Conservation (phyloP, 2,329 filamentous ascomycete species). For the Colletotrichum nymphaeae region DNA sequence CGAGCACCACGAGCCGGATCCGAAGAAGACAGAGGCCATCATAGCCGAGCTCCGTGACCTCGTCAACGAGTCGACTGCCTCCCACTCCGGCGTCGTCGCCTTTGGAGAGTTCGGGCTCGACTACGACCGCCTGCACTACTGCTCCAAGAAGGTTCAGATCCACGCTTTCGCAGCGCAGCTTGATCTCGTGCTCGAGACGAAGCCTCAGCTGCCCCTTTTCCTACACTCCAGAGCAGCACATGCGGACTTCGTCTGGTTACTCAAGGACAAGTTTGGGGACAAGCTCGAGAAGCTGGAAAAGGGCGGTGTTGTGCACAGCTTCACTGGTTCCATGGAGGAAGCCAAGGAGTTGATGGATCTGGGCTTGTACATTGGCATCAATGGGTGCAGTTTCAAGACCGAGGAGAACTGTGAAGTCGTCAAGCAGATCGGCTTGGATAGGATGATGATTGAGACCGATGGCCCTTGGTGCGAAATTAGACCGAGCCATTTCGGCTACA, state of each 20-base stretch:
- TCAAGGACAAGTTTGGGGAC: slow-evolving; percentile 69
- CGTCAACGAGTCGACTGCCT: slow-evolving; percentile 66
- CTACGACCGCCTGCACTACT: slow-evolving; percentile 91
- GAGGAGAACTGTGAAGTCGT: slow-evolving; percentile 90
- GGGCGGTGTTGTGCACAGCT: slow-evolving; percentile 91
- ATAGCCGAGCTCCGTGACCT: slow-evolving; percentile 73
- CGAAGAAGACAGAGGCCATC: slow-evolving; percentile 57
- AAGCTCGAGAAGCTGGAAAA: slow-evolving; percentile 75
- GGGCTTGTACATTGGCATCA: slow-evolving; percentile 92
- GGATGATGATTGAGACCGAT: slow-evolving; percentile 95
- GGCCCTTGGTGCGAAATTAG: slow-evolving; percentile 98
- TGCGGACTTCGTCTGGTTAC: slow-evolving; percentile 80
- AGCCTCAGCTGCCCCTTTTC: slow-evolving; percentile 87
- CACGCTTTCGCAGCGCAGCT: slow-evolving; percentile 89
- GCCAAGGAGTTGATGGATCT: slow-evolving; percentile 83
- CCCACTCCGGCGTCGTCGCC: slow-evolving; percentile 70
- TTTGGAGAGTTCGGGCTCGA: slow-evolving; percentile 97
- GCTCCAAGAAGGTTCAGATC: slow-evolving; percentile 81
- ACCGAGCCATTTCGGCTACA: slow-evolving; percentile 86
- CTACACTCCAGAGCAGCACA: slow-evolving; percentile 91
- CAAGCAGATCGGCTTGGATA: slow-evolving; percentile 78
- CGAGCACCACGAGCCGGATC: slow-evolving; percentile 61
- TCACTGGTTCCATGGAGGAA: slow-evolving; percentile 88
- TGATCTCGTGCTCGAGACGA: slow-evolving; percentile 74
- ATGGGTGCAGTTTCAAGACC: slow-evolving; percentile 97